phyloP scores from a whole-genome alignment of 2,329 filamentous ascomycete species.

The Pseudogymnoascus sp. region DNA sequence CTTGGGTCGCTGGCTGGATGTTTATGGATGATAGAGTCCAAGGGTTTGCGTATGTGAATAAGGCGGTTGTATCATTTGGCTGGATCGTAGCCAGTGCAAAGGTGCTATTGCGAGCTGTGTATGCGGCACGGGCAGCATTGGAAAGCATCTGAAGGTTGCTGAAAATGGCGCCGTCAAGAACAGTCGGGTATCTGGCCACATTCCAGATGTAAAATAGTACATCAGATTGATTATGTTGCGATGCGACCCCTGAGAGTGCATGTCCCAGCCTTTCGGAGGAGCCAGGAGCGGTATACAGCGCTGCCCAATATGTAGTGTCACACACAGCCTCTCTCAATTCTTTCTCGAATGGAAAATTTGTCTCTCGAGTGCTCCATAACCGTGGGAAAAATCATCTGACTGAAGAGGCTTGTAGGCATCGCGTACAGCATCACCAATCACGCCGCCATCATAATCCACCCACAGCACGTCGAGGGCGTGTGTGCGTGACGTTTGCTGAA shows the following conservation, averaged over 20 bases:
- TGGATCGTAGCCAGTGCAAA: background rate
- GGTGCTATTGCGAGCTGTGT: background rate
- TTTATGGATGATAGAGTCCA: conserved; percentile 22
- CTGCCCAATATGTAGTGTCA: background rate
- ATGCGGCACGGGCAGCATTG: background rate
- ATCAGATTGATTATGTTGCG: background rate
- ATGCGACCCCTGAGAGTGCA: background rate
- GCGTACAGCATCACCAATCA: conserved; percentile 29
- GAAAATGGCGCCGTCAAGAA: background rate
- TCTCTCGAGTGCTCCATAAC: conserved; percentile 22
- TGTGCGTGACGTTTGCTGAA: conserved; percentile 24
- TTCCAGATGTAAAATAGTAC: conserved; percentile 4
- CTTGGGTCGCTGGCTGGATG: conserved; percentile 26
- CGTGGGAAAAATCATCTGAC: conserved; percentile 27
- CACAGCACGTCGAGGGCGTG: conserved; percentile 44
- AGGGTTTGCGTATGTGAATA: conserved; percentile 23
- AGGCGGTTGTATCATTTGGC: background rate
- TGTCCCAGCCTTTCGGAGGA: background rate
- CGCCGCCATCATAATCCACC: conserved; percentile 53
- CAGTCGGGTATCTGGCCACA: background rate
- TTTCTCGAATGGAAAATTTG: conserved; percentile 22
- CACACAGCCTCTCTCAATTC: conserved; percentile 27
- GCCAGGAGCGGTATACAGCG: background rate
- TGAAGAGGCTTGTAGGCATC: conserved; percentile 28
- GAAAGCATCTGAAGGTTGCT: background rate